Evolutionary conservation across 768 basidiomycete species (phyloP), one percentile per base, ranked within the genome.

Genomic region (Rhizopogon roseolus): DNA sequence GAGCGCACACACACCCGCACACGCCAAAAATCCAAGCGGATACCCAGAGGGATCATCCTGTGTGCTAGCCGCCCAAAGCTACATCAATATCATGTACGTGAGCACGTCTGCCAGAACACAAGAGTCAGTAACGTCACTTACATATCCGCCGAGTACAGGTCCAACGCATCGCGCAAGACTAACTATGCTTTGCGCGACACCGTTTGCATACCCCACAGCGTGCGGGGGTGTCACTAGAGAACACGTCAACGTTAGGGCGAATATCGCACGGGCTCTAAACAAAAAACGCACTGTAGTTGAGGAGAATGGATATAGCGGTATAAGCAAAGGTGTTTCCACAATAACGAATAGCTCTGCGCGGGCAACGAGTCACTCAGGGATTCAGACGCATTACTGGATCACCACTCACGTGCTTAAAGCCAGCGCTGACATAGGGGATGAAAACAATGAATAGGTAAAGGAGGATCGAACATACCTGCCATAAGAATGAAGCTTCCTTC

Each of bases 121-220:
- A 22, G 14, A 13, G 17, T 25, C 4, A 3, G 44, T 7, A 54
- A 6, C 29, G 1, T 29, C 29, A 36, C 67, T 60, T 64, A 92
- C 91, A 66, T 85, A 88, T 41, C 91, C 90, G 44, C 90, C 90
- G 16, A 92, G 74, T 39, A 93, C 81, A 19, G 94, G 93, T 19
- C 93, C 97, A 37, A 92, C 63, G 72, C 94, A 97, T 39, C 97
- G 82, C 4, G 95, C 92, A 25, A 96, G 82, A 58, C 92, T 94
- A 57, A 96, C 95, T 32, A 93, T 89, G 63, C 92, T 94, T 70
- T 99, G 97, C 0, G 94, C 97, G 19, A 96, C 84, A 16, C 96
- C 97, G 64, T 98, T 99, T 9, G 96, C 92, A 55, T 92, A 83
- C 6, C 93, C 92, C 39, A 98, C 84, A 7, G 92, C 84, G 38